A percentile compares a stretch with the other conserved stretches of the same genome.
phyloP scores from a whole-genome alignment of 768 basidiomycete genomes.

The Amanita exitialis region DNA sequence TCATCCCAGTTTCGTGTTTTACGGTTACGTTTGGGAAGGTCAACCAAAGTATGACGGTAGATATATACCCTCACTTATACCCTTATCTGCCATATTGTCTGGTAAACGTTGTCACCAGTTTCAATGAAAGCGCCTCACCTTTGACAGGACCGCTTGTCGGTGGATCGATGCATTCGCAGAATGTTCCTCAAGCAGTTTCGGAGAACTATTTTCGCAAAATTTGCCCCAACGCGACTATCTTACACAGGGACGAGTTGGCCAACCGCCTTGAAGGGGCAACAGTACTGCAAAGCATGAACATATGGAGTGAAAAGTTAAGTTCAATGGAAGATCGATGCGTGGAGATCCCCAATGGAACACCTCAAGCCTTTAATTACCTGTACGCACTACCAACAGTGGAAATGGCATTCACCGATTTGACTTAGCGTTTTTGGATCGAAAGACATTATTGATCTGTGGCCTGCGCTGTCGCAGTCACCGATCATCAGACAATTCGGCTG shows the following conservation, averaged over 20 bases:
- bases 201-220: conserved; percentile 33
- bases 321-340: conserved; percentile 38
- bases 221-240: conserved; percentile 28
- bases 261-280: conserved; percentile 12
- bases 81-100: conserved; percentile 40
- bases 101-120: conserved; percentile 20
- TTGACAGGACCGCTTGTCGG: conserved; percentile 15
- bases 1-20: conserved; percentile 39
- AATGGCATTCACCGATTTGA: neutral
- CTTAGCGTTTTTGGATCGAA: conserved; percentile 40
- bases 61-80: conserved; percentile 41
- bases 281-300: conserved; percentile 27
- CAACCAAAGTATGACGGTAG: conserved; percentile 36
- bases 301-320: conserved; percentile 37
- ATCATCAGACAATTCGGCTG: conserved; percentile 44
- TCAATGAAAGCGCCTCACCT: neutral
- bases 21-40: conserved; percentile 47
- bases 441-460: conserved; percentile 34
- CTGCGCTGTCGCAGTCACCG: conserved; percentile 33
- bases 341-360: conserved; percentile 24
- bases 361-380: conserved; percentile 45
- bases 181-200: conserved; percentile 34
- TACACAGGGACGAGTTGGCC: conserved; percentile 18
- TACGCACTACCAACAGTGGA: conserved; percentile 16
- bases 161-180: conserved; percentile 8